These are phyloP conservation scores for Dentipellis fragilis DNA, from an alignment of 768 basidiomycete species.

Conservation along the genomic window DNA sequence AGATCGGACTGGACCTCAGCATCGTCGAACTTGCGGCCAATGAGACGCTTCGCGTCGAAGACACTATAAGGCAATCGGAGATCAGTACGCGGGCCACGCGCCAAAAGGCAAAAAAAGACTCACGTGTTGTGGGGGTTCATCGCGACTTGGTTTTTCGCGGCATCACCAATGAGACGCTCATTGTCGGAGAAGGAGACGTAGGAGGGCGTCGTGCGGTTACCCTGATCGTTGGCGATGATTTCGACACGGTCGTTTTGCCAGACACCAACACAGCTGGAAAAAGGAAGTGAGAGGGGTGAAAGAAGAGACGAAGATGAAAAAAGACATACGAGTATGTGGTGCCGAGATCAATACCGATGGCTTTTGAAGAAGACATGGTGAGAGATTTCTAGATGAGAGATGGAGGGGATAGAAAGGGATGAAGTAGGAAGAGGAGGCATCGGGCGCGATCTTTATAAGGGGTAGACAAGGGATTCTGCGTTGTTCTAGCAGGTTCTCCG, in stretches of 20 bases:
- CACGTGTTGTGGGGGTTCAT: slow-evolving; percentile 96
- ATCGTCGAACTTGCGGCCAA: slow-evolving; percentile 86
- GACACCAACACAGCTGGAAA: slow-evolving; percentile 88
- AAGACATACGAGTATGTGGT: slow-evolving; percentile 82
- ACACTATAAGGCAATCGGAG: slow-evolving; percentile 39
- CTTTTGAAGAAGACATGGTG: slow-evolving; percentile 35
- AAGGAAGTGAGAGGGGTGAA: slow-evolving; percentile 6
- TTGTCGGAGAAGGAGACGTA: slow-evolving; percentile 92
- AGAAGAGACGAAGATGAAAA: not conserved
- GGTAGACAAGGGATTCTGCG: slow-evolving; percentile 13
- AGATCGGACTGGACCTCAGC: slow-evolving; percentile 73
- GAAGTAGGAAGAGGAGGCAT: slow-evolving; percentile 6
- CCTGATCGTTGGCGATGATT: slow-evolving; percentile 94
- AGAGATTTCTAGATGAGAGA: slow-evolving; percentile 12
- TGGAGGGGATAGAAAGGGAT: slow-evolving; percentile 8
- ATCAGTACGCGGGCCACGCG: slow-evolving; percentile 13
- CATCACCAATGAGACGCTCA: slow-evolving; percentile 98
- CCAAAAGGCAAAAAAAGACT: slow-evolving; percentile 13
- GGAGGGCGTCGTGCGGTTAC: slow-evolving; percentile 91
- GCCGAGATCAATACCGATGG: slow-evolving; percentile 83
- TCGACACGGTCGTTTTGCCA: slow-evolving; percentile 99
- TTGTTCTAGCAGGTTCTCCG: slow-evolving; percentile 20
- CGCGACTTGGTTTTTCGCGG: slow-evolving; percentile 96
- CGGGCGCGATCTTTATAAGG: slow-evolving; percentile 15
- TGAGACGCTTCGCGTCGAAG: slow-evolving; percentile 97